These are phyloP conservation scores for Candida methanosorbosa DNA, from an alignment of 805 yeast species.

Conservation along the genomic window DNA sequence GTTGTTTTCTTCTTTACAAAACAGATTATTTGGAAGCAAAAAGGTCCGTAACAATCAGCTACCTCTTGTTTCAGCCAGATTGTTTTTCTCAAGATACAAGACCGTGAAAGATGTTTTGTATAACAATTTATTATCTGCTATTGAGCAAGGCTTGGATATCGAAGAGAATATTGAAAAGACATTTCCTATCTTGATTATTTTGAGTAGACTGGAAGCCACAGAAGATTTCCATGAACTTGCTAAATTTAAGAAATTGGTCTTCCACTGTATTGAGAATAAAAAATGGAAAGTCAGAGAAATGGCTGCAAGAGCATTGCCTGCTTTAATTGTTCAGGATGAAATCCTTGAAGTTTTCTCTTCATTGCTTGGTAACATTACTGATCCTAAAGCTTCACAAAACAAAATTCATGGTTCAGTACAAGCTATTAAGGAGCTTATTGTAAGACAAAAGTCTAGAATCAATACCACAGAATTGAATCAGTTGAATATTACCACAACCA, in stretches of 20 bases:
- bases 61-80: slow-evolving; percentile 41
- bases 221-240: slow-evolving; percentile 39
- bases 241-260: slow-evolving; percentile 42
- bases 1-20: slow-evolving; percentile 82
- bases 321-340: slow-evolving; percentile 25
- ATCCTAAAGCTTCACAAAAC: no score
- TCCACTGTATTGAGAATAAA: slow-evolving; percentile 38
- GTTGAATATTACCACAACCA: no score
- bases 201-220: slow-evolving; percentile 60
- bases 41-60: slow-evolving; percentile 29
- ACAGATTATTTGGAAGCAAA: slow-evolving; percentile 64
- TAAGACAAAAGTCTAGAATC: no score
- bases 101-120: slow-evolving; percentile 43
- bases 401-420: slow-evolving; percentile 51
- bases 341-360: no score
- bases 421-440: slow-evolving; percentile 36
- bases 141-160: slow-evolving; percentile 10
- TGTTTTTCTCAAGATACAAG: slow-evolving; percentile 62
- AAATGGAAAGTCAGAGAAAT: slow-evolving; percentile 85
- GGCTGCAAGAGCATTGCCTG: slow-evolving; percentile 64
- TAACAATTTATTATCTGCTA: slow-evolving; percentile 27
- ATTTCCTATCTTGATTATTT: slow-evolving; percentile 67
- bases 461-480: no score
- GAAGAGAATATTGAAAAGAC: slow-evolving; percentile 44
- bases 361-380: no score